Percentiles rank a stretch among this genome's conserved stretches.
Evolutionary conservation across 495 filamentous ascomycete genomes (phyloP).

Genomic region (Mytilinidion resinicola): DNA sequence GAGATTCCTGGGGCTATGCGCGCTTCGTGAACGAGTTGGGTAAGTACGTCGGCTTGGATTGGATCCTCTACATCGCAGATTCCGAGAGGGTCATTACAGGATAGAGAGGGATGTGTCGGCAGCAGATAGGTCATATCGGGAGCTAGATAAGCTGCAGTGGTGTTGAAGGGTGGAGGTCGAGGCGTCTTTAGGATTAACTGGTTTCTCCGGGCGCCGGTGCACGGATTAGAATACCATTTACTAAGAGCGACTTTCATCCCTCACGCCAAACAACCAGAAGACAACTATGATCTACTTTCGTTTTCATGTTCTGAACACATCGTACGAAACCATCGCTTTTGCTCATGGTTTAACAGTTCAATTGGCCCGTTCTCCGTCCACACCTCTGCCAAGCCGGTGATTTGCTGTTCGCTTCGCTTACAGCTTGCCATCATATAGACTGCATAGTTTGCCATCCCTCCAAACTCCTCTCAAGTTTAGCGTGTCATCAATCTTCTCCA

Average conservation of each 20-base stretch:
- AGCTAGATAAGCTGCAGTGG: not conserved
- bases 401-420: not conserved
- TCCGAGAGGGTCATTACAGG: conserved; percentile 11
- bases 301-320: too few relatives aligned
- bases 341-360: not conserved
- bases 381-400: not conserved
- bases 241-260: too few relatives aligned
- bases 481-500: conserved; percentile 34
- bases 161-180: not conserved
- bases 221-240: too few relatives aligned
- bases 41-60: conserved; percentile 11
- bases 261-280: not conserved
- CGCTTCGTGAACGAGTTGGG: conserved; percentile 1
- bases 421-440: conserved; percentile 8
- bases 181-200: not conserved
- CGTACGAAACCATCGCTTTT: too few relatives aligned
- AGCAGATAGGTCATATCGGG: conserved; percentile 9
- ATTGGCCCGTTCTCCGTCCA: not conserved
- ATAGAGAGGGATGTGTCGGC: conserved; percentile 11
- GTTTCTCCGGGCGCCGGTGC: too few relatives aligned
- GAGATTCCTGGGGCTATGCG: not conserved
- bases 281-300: not conserved
- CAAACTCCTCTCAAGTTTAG: conserved; percentile 35
- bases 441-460: conserved; percentile 24
- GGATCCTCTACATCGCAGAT: conserved; percentile 12